Base-by-base conservation (phyloP, 176 grass and related monocot genomes). In the Oryza officinalis region DNA sequence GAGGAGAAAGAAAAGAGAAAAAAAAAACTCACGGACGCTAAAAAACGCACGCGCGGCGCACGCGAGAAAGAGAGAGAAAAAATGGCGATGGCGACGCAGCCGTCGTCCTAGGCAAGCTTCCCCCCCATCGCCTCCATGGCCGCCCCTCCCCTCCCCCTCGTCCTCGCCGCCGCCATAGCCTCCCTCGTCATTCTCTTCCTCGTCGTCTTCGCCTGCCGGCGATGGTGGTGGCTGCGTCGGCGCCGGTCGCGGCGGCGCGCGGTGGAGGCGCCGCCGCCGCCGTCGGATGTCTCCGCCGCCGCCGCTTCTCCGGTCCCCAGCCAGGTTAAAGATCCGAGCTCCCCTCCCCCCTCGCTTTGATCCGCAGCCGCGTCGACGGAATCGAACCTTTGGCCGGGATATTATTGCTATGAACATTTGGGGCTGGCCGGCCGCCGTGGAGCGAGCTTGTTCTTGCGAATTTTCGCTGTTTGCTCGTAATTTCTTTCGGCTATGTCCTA, bases 161-260 rank as follows among this genome's bases (percentile, higher is more conserved):
- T 45, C 61, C 52, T 44, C 68, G 80, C 60, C 27, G 67, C 68
- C 68, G 80, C 85, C 71, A 70, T 87, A 74, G 80, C 77, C 40
- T 78, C 66, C 31, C 27, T 84, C 27, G 37, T 74, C 61, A 6
- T 88, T 67, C 82, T 88, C 61, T 44, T 82, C 78, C 44, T 91
- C 37, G 79, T 63, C 78, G 37, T 88, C 73, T 74, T 81, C 72
- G 78, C 78, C 82, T 82, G 87, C 59, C 86, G 78, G 37, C 90
- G 72, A 64, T 91, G 89, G 66, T 63, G 77, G 78, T 45, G 44
- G 25, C 31, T n/a, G 30, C 69, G 65, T 5, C 33, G 18, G 35
- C 27, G 27, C 13, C 76, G n/a, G 28, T 68, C 18, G 67, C 27
- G 75, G 28, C 52, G 66, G 46, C 78, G 35, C 44, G 17, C 45